Conservation (phyloP, 2,329 filamentous ascomycete genomes). For the Colletotrichum tropicicola region DNA sequence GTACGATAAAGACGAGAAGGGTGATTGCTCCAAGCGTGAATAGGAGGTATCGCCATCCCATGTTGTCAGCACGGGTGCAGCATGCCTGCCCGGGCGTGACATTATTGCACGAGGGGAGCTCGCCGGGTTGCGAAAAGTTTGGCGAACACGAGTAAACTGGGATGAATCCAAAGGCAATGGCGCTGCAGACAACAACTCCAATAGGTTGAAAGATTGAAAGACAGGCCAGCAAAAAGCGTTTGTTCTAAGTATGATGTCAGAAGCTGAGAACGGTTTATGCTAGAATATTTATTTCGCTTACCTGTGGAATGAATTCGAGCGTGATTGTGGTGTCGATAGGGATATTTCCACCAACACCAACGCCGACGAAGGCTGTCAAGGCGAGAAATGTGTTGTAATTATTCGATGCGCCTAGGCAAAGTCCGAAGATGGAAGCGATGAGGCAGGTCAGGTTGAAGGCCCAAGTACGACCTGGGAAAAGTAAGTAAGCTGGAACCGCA, state of each 20-base stretch:
- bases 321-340: slow-evolving; percentile 65
- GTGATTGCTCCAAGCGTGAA: slow-evolving; percentile 63
- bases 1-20: slow-evolving; percentile 61
- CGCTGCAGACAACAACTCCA: slow-evolving; percentile 59
- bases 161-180: slow-evolving; percentile 62
- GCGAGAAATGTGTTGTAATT: slow-evolving; percentile 60
- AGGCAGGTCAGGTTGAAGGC: slow-evolving; percentile 67
- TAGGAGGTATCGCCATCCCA: slow-evolving; percentile 68
- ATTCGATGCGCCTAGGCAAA: slow-evolving; percentile 58
- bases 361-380: slow-evolving; percentile 62
- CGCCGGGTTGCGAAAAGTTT: slow-evolving; percentile 54
- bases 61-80: slow-evolving; percentile 52
- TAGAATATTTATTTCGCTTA: background rate
- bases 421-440: slow-evolving; percentile 61
- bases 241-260: slow-evolving; percentile 36
- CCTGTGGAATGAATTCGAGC: slow-evolving; percentile 63
- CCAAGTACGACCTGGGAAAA: slow-evolving; percentile 53
- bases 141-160: slow-evolving; percentile 59
- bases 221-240: slow-evolving; percentile 59
- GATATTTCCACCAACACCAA: slow-evolving; percentile 62
- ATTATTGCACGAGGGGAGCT: slow-evolving; percentile 53
- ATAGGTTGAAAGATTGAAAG: slow-evolving; percentile 65
- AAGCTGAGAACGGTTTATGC: background rate
- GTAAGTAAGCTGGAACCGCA: background rate
- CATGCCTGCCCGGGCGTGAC: slow-evolving; percentile 37